Base-by-base conservation (phyloP, 2,329 filamentous ascomycete genomes). In the Endoconidiophora polonica region DNA sequence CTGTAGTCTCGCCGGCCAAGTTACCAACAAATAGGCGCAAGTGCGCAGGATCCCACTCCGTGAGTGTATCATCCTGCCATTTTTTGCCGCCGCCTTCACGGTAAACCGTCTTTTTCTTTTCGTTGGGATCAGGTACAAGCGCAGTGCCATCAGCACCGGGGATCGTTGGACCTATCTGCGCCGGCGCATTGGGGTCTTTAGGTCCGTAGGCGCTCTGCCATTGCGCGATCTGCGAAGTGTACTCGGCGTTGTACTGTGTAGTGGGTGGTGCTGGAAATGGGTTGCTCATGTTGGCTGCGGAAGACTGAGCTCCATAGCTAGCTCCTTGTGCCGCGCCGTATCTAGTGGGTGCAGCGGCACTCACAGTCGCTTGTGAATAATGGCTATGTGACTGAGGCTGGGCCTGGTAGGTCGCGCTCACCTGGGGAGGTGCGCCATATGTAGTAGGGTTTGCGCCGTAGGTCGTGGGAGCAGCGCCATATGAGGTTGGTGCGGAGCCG, bases 1-100 rank as follows among this genome's bases (percentile, higher is more conserved):
- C 91, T 1, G 91, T 98, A 26, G 94, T 91, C 69, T 98, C 91
- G 57, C 91, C 91, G 39, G 91, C 91, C 47, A 98, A 75, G 63
- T 98, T 98, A 56, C 91, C 91, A 14, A 96, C 87, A 64, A 96
- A 96, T 41, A 98, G 77, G 36, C 91, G 86, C 60, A 94, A 84
- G 62, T 98, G 91, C 24, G 83, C 77, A 1, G 90, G 90, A 61
- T 96, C 88, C 91, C 91, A 98, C 63, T 96, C 91, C 2, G 96
- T 75, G 3, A 98, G 76, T 0, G 83, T 76, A 51, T 84, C 74
- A 62, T 98, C 91, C 22, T 83, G 82, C 91, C 91, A 98, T 52
- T 79, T 83, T 68, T 94, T 86, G 50, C 91, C 91, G 54, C 91
- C 91, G 46, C 90, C 91, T 54, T 83, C 76, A 38, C 91, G 83